Conservation (phyloP, 768 basidiomycete genomes). For the Leccinum obscurum region DNA sequence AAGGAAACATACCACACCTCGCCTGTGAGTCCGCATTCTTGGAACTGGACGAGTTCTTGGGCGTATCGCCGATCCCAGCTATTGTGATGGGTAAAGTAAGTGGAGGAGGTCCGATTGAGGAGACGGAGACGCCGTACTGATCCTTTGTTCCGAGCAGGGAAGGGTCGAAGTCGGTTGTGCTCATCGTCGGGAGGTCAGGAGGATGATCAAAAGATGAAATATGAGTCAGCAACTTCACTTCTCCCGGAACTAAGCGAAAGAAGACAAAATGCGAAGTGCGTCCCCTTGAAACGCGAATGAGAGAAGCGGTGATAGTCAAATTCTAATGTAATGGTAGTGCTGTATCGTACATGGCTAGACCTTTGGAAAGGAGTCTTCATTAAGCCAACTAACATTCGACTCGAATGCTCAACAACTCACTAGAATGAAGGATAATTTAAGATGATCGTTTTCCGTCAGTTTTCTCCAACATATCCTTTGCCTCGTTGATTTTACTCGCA, state of each 20-base stretch:
- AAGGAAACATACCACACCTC: constrained; percentile 66
- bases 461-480: constrained; percentile 89
- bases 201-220: not conserved
- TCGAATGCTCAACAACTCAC: constrained; percentile 5
- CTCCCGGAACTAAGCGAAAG: too few species aligned
- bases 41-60: constrained; percentile 67
- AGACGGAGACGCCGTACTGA: constrained; percentile 51
- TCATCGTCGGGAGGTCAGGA: constrained; percentile 27
- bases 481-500: constrained; percentile 98
- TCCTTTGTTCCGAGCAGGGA: constrained; percentile 80
- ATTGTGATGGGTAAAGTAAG: not conserved
- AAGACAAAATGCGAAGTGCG: too few species aligned
- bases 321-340: constrained; percentile 16
- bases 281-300: not conserved
- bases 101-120: not conserved
- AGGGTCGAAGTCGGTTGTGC: constrained; percentile 51
- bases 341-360: constrained; percentile 23
- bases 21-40: constrained; percentile 80
- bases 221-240: not conserved
- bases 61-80: constrained; percentile 83
- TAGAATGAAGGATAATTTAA: constrained; percentile 3
- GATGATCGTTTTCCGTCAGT: constrained; percentile 51
- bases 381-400: constrained; percentile 2
- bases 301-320: constrained; percentile 10
- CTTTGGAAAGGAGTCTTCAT: not conserved